Percentiles rank a stretch among this genome's conserved stretches.
Evolutionary conservation across 805 yeast genomes (phyloP).

Genomic region (Yamadazyma phyllophila): DNA sequence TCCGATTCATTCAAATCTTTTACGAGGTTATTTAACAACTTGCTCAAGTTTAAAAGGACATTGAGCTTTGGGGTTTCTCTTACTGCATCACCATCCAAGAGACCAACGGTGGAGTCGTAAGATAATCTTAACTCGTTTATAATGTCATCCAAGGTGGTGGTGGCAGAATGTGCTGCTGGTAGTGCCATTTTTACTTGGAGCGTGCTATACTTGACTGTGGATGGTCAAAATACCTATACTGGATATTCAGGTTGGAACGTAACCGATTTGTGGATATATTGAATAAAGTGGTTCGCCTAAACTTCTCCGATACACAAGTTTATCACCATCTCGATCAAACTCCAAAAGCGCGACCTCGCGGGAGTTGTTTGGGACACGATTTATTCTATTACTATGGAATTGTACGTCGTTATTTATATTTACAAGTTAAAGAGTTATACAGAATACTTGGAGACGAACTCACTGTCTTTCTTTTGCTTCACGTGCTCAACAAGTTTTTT

Average conservation of each 20-base stretch:
- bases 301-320: too few relatives aligned
- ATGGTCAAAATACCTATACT: too few relatives aligned
- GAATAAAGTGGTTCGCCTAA: too few relatives aligned
- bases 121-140: constrained; percentile 50
- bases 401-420: background rate
- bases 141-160: constrained; percentile 49
- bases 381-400: too few relatives aligned
- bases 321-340: too few relatives aligned
- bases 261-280: too few relatives aligned
- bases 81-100: constrained; percentile 57
- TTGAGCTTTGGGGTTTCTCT: constrained; percentile 41
- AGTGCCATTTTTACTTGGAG: constrained; percentile 8
- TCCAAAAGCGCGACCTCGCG: too few relatives aligned
- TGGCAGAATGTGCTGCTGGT: constrained; percentile 24
- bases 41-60: constrained; percentile 44
- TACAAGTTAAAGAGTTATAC: constrained; percentile 4
- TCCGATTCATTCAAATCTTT: constrained; percentile 37
- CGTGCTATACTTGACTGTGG: too few relatives aligned
- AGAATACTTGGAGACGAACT: constrained; percentile 22
- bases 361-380: too few relatives aligned
- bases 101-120: constrained; percentile 59
- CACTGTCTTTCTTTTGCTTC: constrained; percentile 30
- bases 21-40: constrained; percentile 39
- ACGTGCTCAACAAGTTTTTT: constrained; percentile 31
- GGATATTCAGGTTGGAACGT: too few relatives aligned